Conservation (phyloP, 345 rosid genomes). For the Jatropha curcas region DNA sequence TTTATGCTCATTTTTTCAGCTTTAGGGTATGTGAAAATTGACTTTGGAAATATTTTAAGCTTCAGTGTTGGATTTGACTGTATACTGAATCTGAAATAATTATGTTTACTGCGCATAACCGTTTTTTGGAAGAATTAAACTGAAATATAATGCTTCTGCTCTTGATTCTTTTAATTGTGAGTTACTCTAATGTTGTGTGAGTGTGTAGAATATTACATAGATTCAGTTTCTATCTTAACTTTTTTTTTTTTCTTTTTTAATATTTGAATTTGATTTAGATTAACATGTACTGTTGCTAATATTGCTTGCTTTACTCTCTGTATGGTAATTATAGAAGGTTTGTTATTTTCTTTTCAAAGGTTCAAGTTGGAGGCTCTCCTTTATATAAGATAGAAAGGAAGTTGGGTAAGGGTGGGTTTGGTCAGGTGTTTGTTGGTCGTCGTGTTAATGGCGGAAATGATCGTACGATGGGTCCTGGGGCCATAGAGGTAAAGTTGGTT, state of each 20-base stretch:
- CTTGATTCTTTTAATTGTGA: neutral
- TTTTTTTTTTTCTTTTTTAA: no score
- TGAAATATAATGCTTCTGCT: neutral
- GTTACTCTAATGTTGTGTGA: neutral
- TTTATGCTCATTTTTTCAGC: no score
- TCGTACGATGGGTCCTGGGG: constrained; percentile 55
- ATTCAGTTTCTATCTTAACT: neutral
- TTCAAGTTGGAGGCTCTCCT: constrained; percentile 40
- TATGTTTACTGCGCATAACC: no score
- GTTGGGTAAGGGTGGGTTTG: constrained; percentile 42
- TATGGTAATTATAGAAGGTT: constrained; percentile 1
- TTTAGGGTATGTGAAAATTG: no score
- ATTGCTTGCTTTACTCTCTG: neutral
- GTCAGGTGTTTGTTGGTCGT: constrained; percentile 41
- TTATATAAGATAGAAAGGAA: constrained; percentile 33
- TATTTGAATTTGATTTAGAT: neutral
- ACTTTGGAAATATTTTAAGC: no score
- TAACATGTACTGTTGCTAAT: neutral
- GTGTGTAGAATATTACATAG: neutral
- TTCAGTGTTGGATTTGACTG: no score
- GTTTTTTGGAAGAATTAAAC: no score
- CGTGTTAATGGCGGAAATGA: constrained; percentile 35
- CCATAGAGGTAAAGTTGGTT: constrained; percentile 62
- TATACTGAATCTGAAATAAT: neutral
- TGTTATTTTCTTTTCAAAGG: constrained; percentile 19